A percentile compares a stretch with the other conserved stretches of the same genome.
Evolutionary conservation across 768 basidiomycete genomes (phyloP).

Genomic region (Termitomyces sp.): DNA sequence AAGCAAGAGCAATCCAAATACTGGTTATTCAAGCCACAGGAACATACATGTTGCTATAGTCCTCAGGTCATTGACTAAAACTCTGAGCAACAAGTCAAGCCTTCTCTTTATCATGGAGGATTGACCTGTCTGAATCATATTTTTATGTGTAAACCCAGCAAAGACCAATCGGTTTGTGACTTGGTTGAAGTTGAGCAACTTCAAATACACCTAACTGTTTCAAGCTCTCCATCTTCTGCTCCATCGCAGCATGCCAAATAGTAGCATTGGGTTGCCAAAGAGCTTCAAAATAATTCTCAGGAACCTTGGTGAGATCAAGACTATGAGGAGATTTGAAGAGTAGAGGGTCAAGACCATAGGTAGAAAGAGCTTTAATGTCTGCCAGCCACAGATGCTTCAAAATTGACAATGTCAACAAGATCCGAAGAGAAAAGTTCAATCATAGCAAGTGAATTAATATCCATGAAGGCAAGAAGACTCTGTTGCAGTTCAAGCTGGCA

Average conservation of each 20-base stretch:
- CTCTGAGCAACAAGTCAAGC: not conserved
- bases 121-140: not conserved
- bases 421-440: not conserved
- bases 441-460: no score
- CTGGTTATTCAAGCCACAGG: not conserved
- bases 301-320: no score
- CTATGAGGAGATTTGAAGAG: no score
- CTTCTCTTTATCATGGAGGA: no score
- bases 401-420: no score
- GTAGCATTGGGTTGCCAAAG: not conserved
- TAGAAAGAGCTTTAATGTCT: no score
- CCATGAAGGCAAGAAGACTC: not conserved
- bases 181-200: fast-evolving
- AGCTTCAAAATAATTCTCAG: not conserved
- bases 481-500: not conserved
- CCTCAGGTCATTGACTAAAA: not conserved
- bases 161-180: not conserved
- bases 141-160: not conserved
- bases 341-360: no score
- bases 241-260: not conserved
- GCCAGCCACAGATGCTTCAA: no score
- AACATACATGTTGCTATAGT: not conserved
- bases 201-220: not conserved
- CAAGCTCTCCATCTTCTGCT: not conserved
- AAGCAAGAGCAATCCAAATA: no score